phyloP scores from a whole-genome alignment of 23 red algal species.

The Chondrus crispus region DNA sequence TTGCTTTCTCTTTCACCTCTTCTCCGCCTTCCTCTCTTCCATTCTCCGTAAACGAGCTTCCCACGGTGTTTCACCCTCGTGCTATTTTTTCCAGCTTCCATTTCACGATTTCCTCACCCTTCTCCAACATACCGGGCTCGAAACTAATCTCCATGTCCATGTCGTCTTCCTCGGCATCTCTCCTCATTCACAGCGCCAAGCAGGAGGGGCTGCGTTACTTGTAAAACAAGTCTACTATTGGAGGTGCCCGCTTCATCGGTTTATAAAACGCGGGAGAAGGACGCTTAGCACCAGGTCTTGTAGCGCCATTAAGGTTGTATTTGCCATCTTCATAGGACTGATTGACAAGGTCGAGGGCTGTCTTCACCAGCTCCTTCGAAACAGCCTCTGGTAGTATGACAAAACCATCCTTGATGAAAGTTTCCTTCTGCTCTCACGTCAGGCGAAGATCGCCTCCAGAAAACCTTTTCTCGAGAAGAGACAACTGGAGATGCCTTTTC shows the following conservation, averaged over 20 bases:
- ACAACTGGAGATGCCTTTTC: neutral
- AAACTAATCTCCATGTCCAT: slow-evolving; percentile 81
- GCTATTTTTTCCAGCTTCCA: slow-evolving; percentile 46
- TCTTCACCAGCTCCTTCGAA: neutral
- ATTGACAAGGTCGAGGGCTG: slow-evolving; percentile 11
- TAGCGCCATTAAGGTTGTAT: neutral
- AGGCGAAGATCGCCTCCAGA: neutral
- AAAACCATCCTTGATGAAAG: slow-evolving; percentile 42
- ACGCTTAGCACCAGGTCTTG: neutral
- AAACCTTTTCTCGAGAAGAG: neutral
- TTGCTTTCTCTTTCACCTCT: slow-evolving; percentile 37
- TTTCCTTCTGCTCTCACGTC: slow-evolving; percentile 4
- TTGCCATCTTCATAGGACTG: neutral
- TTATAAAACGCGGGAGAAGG: neutral
- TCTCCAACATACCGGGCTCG: slow-evolving; percentile 76
- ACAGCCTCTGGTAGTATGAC: slow-evolving; percentile 15
- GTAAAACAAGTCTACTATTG: neutral
- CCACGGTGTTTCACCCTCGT: slow-evolving; percentile 69
- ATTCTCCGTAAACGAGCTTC: slow-evolving; percentile 76
- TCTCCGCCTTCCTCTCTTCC: slow-evolving; percentile 76
- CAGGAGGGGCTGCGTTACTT: neutral
- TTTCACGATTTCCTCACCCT: slow-evolving; percentile 77
- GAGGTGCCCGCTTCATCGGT: neutral
- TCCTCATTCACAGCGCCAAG: slow-evolving; percentile 40
- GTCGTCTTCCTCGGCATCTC: slow-evolving; percentile 15